A percentile compares a stretch with the other conserved stretches of the same genome.
phyloP scores from a whole-genome alignment of 768 basidiomycete genomes.

The Suillus spraguei region DNA sequence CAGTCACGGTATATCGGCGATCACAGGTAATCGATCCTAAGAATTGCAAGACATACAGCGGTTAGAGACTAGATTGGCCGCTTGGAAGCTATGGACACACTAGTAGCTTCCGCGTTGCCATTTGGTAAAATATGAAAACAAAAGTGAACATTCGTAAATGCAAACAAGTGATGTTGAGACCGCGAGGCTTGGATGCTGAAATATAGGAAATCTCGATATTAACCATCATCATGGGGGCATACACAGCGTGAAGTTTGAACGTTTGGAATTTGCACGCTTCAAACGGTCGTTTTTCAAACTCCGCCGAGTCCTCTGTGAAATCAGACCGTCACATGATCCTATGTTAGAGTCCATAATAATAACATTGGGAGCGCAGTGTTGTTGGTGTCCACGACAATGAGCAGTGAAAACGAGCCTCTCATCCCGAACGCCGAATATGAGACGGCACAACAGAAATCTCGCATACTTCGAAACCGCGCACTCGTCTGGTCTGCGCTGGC shows the following conservation, averaged over 20 bases:
- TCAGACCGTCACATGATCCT: background rate
- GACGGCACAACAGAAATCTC: conserved; percentile 22
- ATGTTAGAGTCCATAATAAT: too few relatives aligned
- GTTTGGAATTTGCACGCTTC: too few relatives aligned
- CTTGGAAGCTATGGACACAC: background rate
- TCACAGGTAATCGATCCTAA: background rate
- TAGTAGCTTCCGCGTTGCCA: background rate
- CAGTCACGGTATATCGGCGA: background rate
- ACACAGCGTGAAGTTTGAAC: background rate
- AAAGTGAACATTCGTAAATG: background rate
- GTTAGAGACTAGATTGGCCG: background rate
- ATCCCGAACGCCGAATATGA: conserved; percentile 21
- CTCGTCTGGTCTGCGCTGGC: conserved; percentile 50
- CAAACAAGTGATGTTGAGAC: background rate
- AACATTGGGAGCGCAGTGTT: too few relatives aligned
- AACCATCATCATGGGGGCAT: background rate
- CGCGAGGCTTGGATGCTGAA: background rate
- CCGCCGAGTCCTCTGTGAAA: background rate
- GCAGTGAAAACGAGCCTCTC: conserved; percentile 28
- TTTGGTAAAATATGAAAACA: background rate
- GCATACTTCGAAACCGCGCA: conserved; percentile 36
- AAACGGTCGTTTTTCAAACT: too few relatives aligned
- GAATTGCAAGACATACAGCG: background rate
- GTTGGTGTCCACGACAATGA: conserved; percentile 22
- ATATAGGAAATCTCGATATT: background rate